These are phyloP conservation scores for Suillus lakei DNA, from an alignment of 768 basidiomycete species.

Conservation along the genomic window DNA sequence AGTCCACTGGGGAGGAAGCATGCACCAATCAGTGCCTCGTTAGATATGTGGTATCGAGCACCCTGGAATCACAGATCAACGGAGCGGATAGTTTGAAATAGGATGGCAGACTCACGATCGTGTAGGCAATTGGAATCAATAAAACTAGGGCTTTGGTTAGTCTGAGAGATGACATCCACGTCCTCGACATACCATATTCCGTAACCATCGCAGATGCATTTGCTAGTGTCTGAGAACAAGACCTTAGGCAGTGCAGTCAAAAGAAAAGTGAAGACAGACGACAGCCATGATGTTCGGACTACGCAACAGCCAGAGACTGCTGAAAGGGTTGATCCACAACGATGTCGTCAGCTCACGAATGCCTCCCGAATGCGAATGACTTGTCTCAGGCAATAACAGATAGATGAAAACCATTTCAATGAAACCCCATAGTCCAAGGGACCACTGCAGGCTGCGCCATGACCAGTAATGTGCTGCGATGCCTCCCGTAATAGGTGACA, in stretches of 20 bases:
- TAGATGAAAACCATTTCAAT: slow-evolving; percentile 42
- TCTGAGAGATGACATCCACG: background rate
- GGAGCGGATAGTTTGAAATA: slow-evolving; percentile 22
- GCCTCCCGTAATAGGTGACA: background rate
- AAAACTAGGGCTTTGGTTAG: slow-evolving; percentile 30
- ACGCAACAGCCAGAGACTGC: slow-evolving; percentile 49
- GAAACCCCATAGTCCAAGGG: slow-evolving; percentile 45
- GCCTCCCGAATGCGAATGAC: slow-evolving; percentile 47
- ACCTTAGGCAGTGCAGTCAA: background rate
- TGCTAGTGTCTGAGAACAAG: slow-evolving; percentile 34
- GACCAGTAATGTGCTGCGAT: slow-evolving; percentile 49
- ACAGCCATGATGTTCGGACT: slow-evolving; percentile 58
- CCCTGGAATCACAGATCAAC: slow-evolving; percentile 43
- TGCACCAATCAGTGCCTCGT: slow-evolving; percentile 60
- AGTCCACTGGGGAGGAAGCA: slow-evolving; percentile 65
- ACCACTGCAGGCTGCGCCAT: slow-evolving; percentile 59
- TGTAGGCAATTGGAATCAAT: slow-evolving; percentile 61
- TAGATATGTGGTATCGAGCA: slow-evolving; percentile 55
- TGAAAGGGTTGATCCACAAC: slow-evolving; percentile 56
- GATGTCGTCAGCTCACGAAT: background rate
- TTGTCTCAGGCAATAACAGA: slow-evolving; percentile 62
- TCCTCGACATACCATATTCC: slow-evolving; percentile 44
- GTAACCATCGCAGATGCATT: slow-evolving; percentile 38
- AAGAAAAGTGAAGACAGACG: slow-evolving; percentile 38
- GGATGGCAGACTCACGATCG: slow-evolving; percentile 48